phyloP scores from a whole-genome alignment of 2,329 filamentous ascomycete species.

The Sordariomycetes sp. region DNA sequence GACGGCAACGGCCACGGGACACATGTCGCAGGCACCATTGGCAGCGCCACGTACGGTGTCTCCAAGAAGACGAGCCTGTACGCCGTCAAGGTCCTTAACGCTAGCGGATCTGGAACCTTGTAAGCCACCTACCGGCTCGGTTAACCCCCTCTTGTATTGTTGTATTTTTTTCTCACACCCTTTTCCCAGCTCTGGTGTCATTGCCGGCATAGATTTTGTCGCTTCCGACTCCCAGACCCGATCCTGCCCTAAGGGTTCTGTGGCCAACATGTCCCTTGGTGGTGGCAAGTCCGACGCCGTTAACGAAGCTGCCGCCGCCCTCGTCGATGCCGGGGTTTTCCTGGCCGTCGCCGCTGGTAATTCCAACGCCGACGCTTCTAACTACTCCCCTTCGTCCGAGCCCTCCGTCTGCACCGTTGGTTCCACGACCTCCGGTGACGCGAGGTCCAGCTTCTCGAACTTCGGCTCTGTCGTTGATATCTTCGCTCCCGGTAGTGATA shows the following conservation, averaged over 20 bases:
- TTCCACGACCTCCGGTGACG: conserved; percentile 28
- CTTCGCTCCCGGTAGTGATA: conserved; percentile 35
- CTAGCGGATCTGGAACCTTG: no score
- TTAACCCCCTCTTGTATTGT: no score
- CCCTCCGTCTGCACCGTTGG: conserved; percentile 31
- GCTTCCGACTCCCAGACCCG: conserved; percentile 19
- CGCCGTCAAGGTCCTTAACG: no score
- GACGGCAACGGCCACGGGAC: conserved; percentile 31
- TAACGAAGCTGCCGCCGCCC: conserved; percentile 11
- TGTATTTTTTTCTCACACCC: neutral
- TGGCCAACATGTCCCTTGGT: conserved; percentile 33
- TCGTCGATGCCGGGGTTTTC: conserved; percentile 16
- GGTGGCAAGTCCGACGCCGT: conserved; percentile 7
- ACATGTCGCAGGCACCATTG: conserved; percentile 24
- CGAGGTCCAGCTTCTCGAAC: conserved; percentile 35
- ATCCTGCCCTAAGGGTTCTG: conserved; percentile 17
- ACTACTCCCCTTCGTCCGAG: conserved; percentile 13
- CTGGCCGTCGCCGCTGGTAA: conserved; percentile 25
- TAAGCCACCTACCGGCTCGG: no score
- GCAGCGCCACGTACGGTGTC: conserved; percentile 19
- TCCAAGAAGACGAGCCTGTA: conserved; percentile 31
- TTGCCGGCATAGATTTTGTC: conserved; percentile 23
- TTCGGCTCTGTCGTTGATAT: conserved; percentile 36
- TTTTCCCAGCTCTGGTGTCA: conserved; percentile 10
- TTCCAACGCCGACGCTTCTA: conserved; percentile 6